Evolutionary conservation across 306 rosid genomes (phyloP), one percentile per base, ranked within the genome.

Genomic region (Styphnolobium japonicum): DNA sequence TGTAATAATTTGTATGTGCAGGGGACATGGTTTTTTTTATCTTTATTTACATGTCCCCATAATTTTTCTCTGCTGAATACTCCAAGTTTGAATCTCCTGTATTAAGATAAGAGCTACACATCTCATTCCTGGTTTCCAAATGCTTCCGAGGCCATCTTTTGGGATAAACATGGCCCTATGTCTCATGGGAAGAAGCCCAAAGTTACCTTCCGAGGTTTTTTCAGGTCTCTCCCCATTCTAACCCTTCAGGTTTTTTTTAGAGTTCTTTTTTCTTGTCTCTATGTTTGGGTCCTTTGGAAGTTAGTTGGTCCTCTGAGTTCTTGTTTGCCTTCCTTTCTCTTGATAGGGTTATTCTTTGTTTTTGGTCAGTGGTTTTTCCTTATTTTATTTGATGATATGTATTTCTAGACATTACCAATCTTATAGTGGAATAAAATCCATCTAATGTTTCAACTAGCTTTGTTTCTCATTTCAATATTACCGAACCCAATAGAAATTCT

Each of bases 291-390:
- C 1, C 5, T 83, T 78, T 64, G 57, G 29, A 64, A 71, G 71
- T 46, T 74, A 65, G 70, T 51, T 14, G n/a, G n/a, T n/a, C n/a
- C 4, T 74, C 27, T 22, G 23, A 61, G 66, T 75, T 40, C 39
- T 65, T 82, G 36, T 82, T 53, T 71, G 33, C 10, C 29, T 75
- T 83, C 71, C 75, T 83, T 71, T 64, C 58, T 40, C 55, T 16
- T 53, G 60, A 2, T 39, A 58, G 78, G 82, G 73, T 48, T 73
- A 21, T 63, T 58, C 21, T 72, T 71, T 64, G 75, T 62, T 63
- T 77, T 64, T n/a, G 67, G 76, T 56, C 76, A 27, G 49, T 77
- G 83, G 62, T 58, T 62, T 52, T 43, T 83, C 55, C 66, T 27
- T 72, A 16, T 53, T 72, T 25, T 37, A 12, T 62, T 29, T 36